Evolutionary conservation across 176 grass and related monocot species (phyloP), one percentile per base, ranked within the genome.

Genomic region (Puccinellia tenuiflora): DNA sequence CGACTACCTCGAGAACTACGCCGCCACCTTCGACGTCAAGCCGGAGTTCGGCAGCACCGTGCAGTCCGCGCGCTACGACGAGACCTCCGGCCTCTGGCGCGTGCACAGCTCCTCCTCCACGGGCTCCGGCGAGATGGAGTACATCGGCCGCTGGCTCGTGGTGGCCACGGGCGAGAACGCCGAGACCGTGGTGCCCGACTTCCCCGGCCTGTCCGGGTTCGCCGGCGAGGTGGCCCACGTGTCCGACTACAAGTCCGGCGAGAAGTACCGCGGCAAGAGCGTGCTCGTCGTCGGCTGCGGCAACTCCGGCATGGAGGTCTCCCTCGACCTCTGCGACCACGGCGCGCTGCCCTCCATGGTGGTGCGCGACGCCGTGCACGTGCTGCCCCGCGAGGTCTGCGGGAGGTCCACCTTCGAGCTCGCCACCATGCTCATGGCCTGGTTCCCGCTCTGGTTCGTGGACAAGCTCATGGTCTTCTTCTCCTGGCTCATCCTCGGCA

Each of bases 111-210:
- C 86, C 7, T 20, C 81, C 6, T 15, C 54, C 0, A 57, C 16
- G 12, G 78, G 4, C 9, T 57, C 63, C 45, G 35, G 59, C 33
- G 88, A 90, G 84, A 85, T 87, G 51, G 95, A 97, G 88, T 97
- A 94, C 90, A 94, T 97, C 64, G 88, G 95, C 0, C 71, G 73
- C 33, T 97, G 95, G 92, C 86, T 97, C 39, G 90, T 92, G 30
- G 95, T 97, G 16, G 92, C 95, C 63, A 92, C 95, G 0, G 95
- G 95, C 20, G 95, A 97, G 78, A 94, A 97, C 83, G 95, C 95
- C 0, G 88, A 97, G 81, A 20, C 22, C 12, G 81, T 94, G 0
- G 20, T 89, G 3, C 95, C 95, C 0, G 86, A 91, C 59, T 56
- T 97, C 78, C 86, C 91, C 0, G 95, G 95, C 1, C 81, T 97